Base-by-base conservation (phyloP, 1,284 basidiomycete genomes). In the Earliella scabrosa region DNA sequence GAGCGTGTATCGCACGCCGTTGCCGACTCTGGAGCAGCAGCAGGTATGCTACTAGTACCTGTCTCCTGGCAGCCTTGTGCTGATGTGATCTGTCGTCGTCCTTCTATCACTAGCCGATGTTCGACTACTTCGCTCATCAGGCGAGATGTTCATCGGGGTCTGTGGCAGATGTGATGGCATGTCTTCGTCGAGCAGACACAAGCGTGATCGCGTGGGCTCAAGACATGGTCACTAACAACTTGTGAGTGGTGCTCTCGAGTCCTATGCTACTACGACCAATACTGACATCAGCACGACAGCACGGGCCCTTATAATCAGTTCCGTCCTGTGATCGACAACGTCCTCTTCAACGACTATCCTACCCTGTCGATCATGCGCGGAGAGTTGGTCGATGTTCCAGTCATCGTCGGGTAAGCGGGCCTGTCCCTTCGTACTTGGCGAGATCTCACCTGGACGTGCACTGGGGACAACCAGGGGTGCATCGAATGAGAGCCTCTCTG, bases 351-450 rank as follows among this genome's bases (percentile, higher is more conserved):
- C 2, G 77, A 80, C n/a, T 73, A 74, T 54, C 82, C 83, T 2
- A 82, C 81, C 0, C 65, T 64, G 34, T 73, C 73, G 4, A 73
- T 87, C 32, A 64, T 75, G 5, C 50, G 67, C 9, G 79, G 80
- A 3, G 71, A 74, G 24, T 82, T 82, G 56, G 67, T 73, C 2
- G 69, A 74, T 24, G 78, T 86, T 4, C 80, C 83, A 16, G 63
- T 86, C 1, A 80, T 87, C 32, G 78, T 84, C 38, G 84, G 84
- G 84, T 85, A 64, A 43, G 77, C 68, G 7, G 20, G 31, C 16
- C 5, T 52, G n/a, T n/a, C n/a, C n/a, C n/a, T n/a, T n/a, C n/a
- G n/a, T n/a, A n/a, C n/a, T n/a, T n/a, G n/a, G n/a, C n/a, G n/a
- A n/a, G n/a, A n/a, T n/a, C n/a, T n/a, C n/a, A n/a, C n/a, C n/a